Conservation (phyloP, 1,284 basidiomycete species). For the Wallemia ichthyophaga region DNA sequence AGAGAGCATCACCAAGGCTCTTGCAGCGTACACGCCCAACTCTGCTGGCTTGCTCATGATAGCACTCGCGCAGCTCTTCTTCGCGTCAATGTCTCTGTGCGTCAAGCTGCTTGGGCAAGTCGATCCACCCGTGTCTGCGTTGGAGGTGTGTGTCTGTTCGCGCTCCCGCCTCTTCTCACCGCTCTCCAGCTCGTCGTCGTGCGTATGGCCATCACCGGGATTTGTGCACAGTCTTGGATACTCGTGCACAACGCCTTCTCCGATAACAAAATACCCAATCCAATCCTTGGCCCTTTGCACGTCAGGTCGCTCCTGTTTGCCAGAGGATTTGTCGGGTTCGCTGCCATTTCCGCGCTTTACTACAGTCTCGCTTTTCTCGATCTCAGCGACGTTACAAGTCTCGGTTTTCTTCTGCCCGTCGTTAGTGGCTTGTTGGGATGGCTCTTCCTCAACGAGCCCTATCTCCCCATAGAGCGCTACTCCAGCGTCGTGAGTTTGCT, state of each 20-base stretch:
- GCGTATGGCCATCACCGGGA: conserved; percentile 23
- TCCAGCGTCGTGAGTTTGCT: not conserved
- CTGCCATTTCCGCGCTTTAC: conserved; percentile 32
- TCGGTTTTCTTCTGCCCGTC: conserved; percentile 42
- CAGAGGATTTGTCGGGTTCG: conserved; percentile 32
- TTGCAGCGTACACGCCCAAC: no score
- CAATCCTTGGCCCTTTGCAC: conserved; percentile 33
- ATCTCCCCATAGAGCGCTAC: not conserved
- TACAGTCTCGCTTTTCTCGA: conserved; percentile 35
- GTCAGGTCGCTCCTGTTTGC: conserved; percentile 27
- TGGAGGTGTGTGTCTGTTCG: conserved; percentile 21
- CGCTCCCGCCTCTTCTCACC: not conserved
- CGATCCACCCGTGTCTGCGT: conserved; percentile 26
- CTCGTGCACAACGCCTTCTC: not conserved
- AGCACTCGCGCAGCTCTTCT: conserved; percentile 28
- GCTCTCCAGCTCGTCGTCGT: conserved; percentile 20
- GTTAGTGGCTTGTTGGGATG: conserved; percentile 35
- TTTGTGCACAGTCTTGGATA: conserved; percentile 12
- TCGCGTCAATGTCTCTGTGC: conserved; percentile 27
- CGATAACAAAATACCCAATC: conserved; percentile 26
- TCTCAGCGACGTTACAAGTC: conserved; percentile 39
- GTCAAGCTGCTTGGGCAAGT: conserved; percentile 30
- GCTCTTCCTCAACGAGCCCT: conserved; percentile 32
- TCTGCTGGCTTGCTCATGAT: conserved; percentile 32
- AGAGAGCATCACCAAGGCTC: no score